Base-by-base conservation (phyloP, 352 stramenopile species). In the Globisporangium parvum region DNA sequence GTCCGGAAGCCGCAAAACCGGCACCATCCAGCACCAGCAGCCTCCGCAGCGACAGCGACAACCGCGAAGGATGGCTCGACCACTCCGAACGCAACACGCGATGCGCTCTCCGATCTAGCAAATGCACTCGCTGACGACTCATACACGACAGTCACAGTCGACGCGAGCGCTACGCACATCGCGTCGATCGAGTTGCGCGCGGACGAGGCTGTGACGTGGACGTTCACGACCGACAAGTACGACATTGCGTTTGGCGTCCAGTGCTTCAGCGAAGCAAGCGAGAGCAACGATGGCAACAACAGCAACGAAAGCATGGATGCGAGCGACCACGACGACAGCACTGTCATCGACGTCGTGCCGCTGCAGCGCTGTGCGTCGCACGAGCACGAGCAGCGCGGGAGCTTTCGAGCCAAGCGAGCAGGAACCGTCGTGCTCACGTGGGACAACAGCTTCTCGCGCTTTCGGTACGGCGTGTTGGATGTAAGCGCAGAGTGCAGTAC, bases 401-500 rank as follows among this genome's bases (percentile, higher is more conserved):
- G 51, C 6, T 88, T 80, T 41, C 50, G 63, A 26, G 47, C 76
- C 20, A 40, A 49, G 10, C 60, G 2, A 33, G 47, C 62, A 9
- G 73, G 78, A 2, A 88, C 71, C 8, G 55, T 85, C 46, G 56
- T 79, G 23, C 69, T 85, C 51, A 86, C 60, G 23, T 88, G 78
- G 78, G 70, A 86, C 55, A 88, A 88, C 56, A 71, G 59, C 8
- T 85, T 76, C 50, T 88, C 78, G 0, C 48, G 69, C 15, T 63
- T 85, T 40, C 70, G 75, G 78, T 88, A 60, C 39, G 70, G 31
- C 1, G 31, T 37, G 31, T 1, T 9, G 31, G 1, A 28, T 5
- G 3, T 23, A 9, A 20, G 15, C 21, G 11, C 5, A 12, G 15
- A n/a, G 14, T 37, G 6, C 8, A 17, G 53, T 17, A 8, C n/a